phyloP scores from a whole-genome alignment of 2,329 filamentous ascomycete species.

The Penicillium occitanis region DNA sequence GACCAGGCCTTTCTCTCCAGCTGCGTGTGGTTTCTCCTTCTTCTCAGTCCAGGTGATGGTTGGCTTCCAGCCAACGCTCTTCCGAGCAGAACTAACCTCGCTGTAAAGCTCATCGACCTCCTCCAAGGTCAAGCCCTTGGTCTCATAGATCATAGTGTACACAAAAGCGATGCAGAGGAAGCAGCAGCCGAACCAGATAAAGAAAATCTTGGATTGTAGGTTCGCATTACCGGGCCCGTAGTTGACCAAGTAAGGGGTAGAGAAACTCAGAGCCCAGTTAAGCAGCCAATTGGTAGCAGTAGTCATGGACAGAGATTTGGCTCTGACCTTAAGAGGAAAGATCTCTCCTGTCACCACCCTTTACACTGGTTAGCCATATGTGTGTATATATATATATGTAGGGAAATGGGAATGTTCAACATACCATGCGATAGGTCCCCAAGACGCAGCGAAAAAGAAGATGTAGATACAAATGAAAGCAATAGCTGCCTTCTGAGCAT shows the following conservation, averaged over 20 bases:
- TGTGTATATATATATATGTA: not conserved
- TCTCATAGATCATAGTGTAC: too few relatives aligned
- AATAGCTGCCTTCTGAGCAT: slow-evolving; percentile 46
- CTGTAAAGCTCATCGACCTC: too few relatives aligned
- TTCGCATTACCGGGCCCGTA: too few relatives aligned
- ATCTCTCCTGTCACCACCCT: not conserved
- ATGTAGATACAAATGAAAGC: slow-evolving; percentile 49
- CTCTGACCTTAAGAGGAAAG: slow-evolving; percentile 46
- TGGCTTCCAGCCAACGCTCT: too few relatives aligned
- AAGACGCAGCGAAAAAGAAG: slow-evolving; percentile 49
- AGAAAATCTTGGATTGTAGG: too few relatives aligned
- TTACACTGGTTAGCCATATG: not conserved
- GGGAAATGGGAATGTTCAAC: not conserved
- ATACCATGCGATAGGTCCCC: slow-evolving; percentile 41
- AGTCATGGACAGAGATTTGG: slow-evolving; percentile 53
- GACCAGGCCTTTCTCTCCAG: not conserved
- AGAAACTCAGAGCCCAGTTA: slow-evolving; percentile 79
- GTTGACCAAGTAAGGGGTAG: slow-evolving; percentile 28
- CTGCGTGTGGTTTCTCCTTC: not conserved
- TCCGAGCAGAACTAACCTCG: too few relatives aligned
- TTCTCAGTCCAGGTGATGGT: slow-evolving; percentile 43
- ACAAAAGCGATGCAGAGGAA: too few relatives aligned
- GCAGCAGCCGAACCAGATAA: too few relatives aligned
- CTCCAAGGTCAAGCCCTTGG: too few relatives aligned
- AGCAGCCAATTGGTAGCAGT: slow-evolving; percentile 57